Evolutionary conservation across 2,329 filamentous ascomycete genomes (phyloP).

Genomic region (Phyllosticta paracitricarpa): DNA sequence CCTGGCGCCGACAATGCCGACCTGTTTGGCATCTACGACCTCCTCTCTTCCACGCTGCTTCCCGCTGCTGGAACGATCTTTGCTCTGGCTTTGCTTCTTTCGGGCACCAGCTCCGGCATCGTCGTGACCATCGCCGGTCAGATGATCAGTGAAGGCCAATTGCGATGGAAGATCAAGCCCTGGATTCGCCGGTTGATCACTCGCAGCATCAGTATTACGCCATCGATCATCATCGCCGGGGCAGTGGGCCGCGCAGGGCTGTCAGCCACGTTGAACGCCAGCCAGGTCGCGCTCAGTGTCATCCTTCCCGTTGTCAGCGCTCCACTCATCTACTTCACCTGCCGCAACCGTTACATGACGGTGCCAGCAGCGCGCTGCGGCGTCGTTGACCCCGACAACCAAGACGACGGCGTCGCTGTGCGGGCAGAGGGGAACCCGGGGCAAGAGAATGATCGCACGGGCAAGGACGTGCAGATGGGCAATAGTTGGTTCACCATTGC

Average conservation of each 20-base stretch:
- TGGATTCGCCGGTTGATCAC: conserved; percentile 74
- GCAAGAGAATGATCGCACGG: conserved; percentile 13
- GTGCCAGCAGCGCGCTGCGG: conserved; percentile 33
- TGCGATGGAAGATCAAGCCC: conserved; percentile 63
- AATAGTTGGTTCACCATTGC: conserved; percentile 57
- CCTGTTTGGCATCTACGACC: conserved; percentile 70
- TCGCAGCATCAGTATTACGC: conserved; percentile 68
- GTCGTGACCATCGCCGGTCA: conserved; percentile 85
- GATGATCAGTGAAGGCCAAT: conserved; percentile 76
- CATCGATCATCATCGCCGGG: conserved; percentile 72
- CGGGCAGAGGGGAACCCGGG: conserved; percentile 11
- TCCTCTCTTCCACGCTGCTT: conserved; percentile 60
- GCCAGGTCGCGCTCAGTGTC: conserved; percentile 68
- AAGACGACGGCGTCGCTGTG: conserved; percentile 4
- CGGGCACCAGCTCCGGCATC: conserved; percentile 71
- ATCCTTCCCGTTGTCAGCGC: conserved; percentile 75
- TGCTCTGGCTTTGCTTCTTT: conserved; percentile 68
- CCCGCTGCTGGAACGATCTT: conserved; percentile 75
- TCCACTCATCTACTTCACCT: conserved; percentile 78
- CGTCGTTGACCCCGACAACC: background rate
- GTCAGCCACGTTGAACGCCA: conserved; percentile 60
- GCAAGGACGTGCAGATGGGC: conserved; percentile 48
- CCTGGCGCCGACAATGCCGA: conserved; percentile 56
- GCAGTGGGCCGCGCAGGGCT: conserved; percentile 64
- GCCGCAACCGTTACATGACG: conserved; percentile 69